Conservation (phyloP, 164 flowering plant genomes). For the Dillenia turbinata region DNA sequence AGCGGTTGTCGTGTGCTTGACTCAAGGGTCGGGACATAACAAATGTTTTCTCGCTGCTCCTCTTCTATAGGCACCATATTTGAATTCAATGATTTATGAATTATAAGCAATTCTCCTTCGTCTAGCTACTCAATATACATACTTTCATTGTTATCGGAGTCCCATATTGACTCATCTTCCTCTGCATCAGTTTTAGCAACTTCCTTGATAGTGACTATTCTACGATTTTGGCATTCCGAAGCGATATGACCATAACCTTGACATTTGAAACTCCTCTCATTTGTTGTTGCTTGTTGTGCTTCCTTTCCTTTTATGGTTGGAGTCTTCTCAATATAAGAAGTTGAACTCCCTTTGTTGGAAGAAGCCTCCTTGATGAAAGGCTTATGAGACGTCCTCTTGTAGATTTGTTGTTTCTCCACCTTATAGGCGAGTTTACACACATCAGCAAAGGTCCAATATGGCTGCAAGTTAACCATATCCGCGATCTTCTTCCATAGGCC, state of each 20-base stretch:
- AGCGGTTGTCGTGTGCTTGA: too few relatives aligned
- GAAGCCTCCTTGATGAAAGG: not conserved
- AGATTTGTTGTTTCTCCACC: not conserved
- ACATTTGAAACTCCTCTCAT: not conserved
- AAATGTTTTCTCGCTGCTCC: not conserved
- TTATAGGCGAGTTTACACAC: not conserved
- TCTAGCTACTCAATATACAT: too few relatives aligned
- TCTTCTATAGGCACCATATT: not conserved
- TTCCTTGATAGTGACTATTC: not conserved
- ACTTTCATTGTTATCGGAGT: too few relatives aligned
- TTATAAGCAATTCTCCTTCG: too few relatives aligned
- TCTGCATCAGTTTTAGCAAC: not conserved
- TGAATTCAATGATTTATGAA: too few relatives aligned
- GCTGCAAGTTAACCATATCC: not conserved
- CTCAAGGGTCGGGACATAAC: too few relatives aligned
- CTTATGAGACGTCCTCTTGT: not conserved
- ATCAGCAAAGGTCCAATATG: not conserved
- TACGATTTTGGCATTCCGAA: not conserved
- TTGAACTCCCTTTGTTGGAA: not conserved
- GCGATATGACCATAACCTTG: constrained; percentile 4
- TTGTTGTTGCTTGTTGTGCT: too few relatives aligned
- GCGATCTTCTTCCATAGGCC: not conserved
- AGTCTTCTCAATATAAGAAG: too few relatives aligned
- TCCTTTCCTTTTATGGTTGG: too few relatives aligned
- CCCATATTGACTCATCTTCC: too few relatives aligned